A percentile compares a stretch with the other conserved stretches of the same genome.
Conservation (phyloP, 2,329 filamentous ascomycete genomes). For the Colletotrichum cuscutae region DNA sequence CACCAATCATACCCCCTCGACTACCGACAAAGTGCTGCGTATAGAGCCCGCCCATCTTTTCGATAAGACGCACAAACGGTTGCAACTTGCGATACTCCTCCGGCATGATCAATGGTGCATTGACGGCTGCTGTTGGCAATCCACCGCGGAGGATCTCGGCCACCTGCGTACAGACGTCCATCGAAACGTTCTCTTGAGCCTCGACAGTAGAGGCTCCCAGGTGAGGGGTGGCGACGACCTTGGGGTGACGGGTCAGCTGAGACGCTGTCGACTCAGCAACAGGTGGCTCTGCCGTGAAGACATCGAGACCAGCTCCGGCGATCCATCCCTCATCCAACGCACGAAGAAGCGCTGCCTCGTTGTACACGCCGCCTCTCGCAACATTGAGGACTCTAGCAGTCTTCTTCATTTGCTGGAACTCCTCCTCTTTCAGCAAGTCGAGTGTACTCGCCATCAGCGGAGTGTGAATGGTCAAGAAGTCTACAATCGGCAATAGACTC, state of each 20-base stretch:
- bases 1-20: slow-evolving; percentile 60
- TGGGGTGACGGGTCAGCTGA: slow-evolving; percentile 73
- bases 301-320: slow-evolving; percentile 81
- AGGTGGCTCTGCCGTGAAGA: slow-evolving; percentile 81
- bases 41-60: slow-evolving; percentile 83
- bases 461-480: slow-evolving; percentile 85
- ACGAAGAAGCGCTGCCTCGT: slow-evolving; percentile 77
- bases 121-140: slow-evolving; percentile 80
- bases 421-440: slow-evolving; percentile 75
- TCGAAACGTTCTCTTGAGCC: slow-evolving; percentile 85
- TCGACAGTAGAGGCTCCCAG: slow-evolving; percentile 83
- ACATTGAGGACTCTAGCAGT: slow-evolving; percentile 82
- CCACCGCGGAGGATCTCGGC: slow-evolving; percentile 77
- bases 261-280: slow-evolving; percentile 64
- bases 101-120: slow-evolving; percentile 82
- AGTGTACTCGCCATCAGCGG: slow-evolving; percentile 81
- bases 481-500: slow-evolving; percentile 72
- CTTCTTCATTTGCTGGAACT: slow-evolving; percentile 77
- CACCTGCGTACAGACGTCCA: slow-evolving; percentile 86
- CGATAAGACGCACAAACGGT: slow-evolving; percentile 79
- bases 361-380: slow-evolving; percentile 82
- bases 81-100: slow-evolving; percentile 83
- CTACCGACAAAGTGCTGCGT: slow-evolving; percentile 75
- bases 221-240: slow-evolving; percentile 82
- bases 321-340: slow-evolving; percentile 78